Base-by-base conservation (phyloP, 2,329 filamentous ascomycete species). In the Tolypocladium tundrense region DNA sequence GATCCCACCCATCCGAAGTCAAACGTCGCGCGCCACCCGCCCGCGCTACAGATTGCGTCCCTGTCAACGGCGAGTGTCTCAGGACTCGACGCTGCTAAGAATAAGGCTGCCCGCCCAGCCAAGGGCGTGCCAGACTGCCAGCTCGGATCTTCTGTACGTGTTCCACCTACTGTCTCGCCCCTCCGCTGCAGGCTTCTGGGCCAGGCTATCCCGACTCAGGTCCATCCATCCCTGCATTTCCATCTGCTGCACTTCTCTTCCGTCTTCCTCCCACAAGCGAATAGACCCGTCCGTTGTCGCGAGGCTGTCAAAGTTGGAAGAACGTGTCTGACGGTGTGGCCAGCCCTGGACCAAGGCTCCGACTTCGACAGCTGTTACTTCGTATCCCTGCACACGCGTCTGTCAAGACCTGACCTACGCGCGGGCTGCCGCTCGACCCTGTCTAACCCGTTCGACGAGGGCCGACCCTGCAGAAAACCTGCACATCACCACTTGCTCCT, bases 391-490 rank as follows among this genome's bases (percentile, higher is more conserved):
- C 57, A 35, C 57, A 13, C 53, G 33, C 57, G 53, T 42, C 43
- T 43, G 50, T 39, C 53, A 55, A 40, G 37, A 37, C 27, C 27
- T 24, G 16, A 35, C 41, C 24, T 27, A 40, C 53, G 43, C 53
- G 35, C 45, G 53, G 57, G 43, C 45, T 58, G 53, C 53, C 53
- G 53, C 57, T 42, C 41, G 42, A 52, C 57, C 52, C 57, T 58
- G 53, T 51, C 43, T 35, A 58, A 42, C 57, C 57, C 53, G 41
- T 53, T 37, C 53, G 43, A 58, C 52, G 53, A 55, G 53, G 57
- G 53, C 41, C 43, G 57, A 55, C 57, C 57, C 57, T 58, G 57
- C 57, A 58, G 57, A 58, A 55, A 41, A 50, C 16, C 53, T 52
- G 45, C 52, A 53, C 56, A 57, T 57, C 56, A 54, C 41, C 41